phyloP scores from a whole-genome alignment of 352 stramenopile species.

The Phytophthora constricta region DNA sequence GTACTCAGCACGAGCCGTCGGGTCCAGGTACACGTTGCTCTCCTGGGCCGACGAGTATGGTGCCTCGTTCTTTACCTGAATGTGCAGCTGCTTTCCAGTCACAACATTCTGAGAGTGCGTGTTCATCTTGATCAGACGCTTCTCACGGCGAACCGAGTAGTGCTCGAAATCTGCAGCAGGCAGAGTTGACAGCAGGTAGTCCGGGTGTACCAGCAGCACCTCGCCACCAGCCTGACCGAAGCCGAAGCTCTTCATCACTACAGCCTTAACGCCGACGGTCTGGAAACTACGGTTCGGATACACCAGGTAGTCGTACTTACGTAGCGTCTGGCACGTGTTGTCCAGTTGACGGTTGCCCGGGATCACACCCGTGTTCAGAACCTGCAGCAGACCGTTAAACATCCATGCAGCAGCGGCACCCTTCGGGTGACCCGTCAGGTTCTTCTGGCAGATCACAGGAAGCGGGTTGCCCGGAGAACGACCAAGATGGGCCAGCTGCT shows the following conservation, averaged over 20 bases:
- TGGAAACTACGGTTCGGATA: constrained; percentile 86
- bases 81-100: constrained; percentile 72
- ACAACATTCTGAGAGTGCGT: constrained; percentile 76
- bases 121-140: constrained; percentile 80
- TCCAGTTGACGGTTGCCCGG: constrained; percentile 86
- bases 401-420: constrained; percentile 84
- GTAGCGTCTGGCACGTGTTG: constrained; percentile 74
- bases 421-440: constrained; percentile 85
- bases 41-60: constrained; percentile 85
- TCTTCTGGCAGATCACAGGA: constrained; percentile 85
- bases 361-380: constrained; percentile 78
- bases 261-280: constrained; percentile 80
- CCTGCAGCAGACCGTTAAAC: constrained; percentile 84
- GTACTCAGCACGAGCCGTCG: constrained; percentile 77
- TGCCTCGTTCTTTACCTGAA: constrained; percentile 84
- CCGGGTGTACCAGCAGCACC: constrained; percentile 75
- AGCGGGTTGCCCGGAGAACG: constrained; percentile 75
- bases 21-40: constrained; percentile 87
- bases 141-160: constrained; percentile 67
- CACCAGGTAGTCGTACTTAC: constrained; percentile 76
- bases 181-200: constrained; percentile 74
- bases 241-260: constrained; percentile 84
- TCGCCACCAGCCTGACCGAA: constrained; percentile 83
- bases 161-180: constrained; percentile 49
- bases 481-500: constrained; percentile 82